A percentile compares a stretch with the other conserved stretches of the same genome.
Conservation (phyloP, 805 yeast species). For the Hanseniaspora nectarophila region DNA sequence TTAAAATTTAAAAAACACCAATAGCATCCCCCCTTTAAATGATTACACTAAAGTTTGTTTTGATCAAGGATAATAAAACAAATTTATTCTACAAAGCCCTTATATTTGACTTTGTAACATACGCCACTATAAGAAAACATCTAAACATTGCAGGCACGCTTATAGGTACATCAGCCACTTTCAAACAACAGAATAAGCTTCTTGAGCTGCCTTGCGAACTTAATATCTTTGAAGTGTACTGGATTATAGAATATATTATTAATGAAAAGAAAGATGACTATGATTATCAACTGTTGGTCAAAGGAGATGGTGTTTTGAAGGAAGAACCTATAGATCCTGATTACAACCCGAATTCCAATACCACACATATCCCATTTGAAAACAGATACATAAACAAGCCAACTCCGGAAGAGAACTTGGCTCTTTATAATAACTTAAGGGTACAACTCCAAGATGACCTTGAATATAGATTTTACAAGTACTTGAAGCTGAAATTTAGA, state of each 20-base stretch:
- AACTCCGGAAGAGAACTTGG: not conserved
- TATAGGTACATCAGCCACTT: conserved; percentile 3
- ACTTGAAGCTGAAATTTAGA: conserved; percentile 7
- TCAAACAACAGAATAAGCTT: conserved; percentile 7
- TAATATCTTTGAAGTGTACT: conserved; percentile 2
- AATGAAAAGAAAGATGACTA: not conserved
- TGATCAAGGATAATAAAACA: not conserved
- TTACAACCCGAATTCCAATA: not conserved
- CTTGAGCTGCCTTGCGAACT: conserved; percentile 7
- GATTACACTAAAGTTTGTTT: not conserved
- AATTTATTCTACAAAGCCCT: not conserved
- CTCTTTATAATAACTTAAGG: not conserved
- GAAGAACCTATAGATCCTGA: not conserved
- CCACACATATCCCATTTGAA: not conserved
- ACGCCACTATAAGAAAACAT: not conserved
- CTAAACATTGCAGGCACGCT: conserved; percentile 4
- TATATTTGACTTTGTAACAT: conserved; percentile 8
- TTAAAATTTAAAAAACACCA: no score
- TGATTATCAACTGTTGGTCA: not conserved
- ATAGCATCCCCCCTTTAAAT: no score
- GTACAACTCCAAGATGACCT: not conserved
- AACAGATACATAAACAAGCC: not conserved
- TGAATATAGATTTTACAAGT: conserved; percentile 3
- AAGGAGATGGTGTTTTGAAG: not conserved
- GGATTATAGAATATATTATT: not conserved